These are phyloP conservation scores for Fusarium sp. DNA, from an alignment of 2,329 filamentous ascomycete genomes.

Conservation along the genomic window DNA sequence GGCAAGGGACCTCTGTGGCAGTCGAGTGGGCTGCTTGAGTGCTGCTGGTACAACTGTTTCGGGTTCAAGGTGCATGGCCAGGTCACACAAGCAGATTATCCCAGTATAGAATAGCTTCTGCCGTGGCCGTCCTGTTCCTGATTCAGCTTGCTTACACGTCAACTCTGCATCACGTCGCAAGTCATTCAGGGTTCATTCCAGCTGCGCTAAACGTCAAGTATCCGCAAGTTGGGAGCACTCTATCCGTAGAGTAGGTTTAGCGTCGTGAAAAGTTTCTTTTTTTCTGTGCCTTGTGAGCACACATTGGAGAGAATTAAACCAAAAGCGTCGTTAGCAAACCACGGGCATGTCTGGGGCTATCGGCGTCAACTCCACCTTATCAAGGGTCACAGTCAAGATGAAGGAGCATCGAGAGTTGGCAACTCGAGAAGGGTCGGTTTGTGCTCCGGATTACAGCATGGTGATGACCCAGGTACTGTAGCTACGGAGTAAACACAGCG, in stretches of 20 bases:
- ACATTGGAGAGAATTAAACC: conserved; percentile 28
- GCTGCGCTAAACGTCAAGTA: conserved; percentile 26
- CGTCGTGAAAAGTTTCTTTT: conserved; percentile 34
- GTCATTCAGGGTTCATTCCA: conserved; percentile 19
- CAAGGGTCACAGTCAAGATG: background rate
- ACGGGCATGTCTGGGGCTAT: conserved; percentile 22
- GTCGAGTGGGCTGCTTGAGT: conserved; percentile 11
- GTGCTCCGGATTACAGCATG: background rate
- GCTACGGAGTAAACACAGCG: no score
- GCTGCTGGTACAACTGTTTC: conserved; percentile 25
- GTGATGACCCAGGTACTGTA: background rate
- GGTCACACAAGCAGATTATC: conserved; percentile 29
- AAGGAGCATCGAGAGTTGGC: background rate
- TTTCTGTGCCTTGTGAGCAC: conserved; percentile 29
- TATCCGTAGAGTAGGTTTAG: conserved; percentile 18
- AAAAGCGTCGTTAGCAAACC: conserved; percentile 29
- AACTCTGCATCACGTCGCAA: conserved; percentile 26
- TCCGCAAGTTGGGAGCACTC: conserved; percentile 33
- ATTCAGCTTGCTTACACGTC: conserved; percentile 24
- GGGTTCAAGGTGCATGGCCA: conserved; percentile 34
- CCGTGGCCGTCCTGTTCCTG: conserved; percentile 9
- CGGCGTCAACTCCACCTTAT: conserved; percentile 19
- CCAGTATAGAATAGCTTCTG: background rate
- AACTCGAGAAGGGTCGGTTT: no score
- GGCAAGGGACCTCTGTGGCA: background rate